phyloP scores from a whole-genome alignment of 495 filamentous ascomycete genomes.

The Hypoxylon subgilvum region DNA sequence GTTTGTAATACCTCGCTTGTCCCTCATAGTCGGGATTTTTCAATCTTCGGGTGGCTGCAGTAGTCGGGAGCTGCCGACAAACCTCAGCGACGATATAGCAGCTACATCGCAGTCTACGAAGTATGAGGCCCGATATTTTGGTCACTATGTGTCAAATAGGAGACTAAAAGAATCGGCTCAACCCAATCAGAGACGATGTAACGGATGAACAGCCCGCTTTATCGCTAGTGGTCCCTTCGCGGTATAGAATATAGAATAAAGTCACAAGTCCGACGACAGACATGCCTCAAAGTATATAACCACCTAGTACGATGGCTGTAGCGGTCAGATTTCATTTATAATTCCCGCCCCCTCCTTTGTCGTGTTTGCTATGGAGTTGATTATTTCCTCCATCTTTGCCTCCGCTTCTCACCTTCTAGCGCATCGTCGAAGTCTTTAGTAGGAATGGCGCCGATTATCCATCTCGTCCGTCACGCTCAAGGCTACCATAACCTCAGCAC shows the following conservation, averaged over 20 bases:
- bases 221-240: too few species aligned
- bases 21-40: slow-evolving; percentile 11
- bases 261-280: slow-evolving; percentile 7
- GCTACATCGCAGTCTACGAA: too few species aligned
- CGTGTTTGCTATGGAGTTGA: too few species aligned
- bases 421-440: not conserved
- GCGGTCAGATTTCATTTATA: not conserved
- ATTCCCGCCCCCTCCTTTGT: too few species aligned
- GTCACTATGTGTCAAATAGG: slow-evolving; percentile 12
- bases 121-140: not conserved
- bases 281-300: slow-evolving; percentile 16
- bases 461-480: slow-evolving; percentile 63
- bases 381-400: not conserved
- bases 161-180: not conserved
- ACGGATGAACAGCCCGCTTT: too few species aligned
- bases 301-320: not conserved
- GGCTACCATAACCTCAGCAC: slow-evolving; percentile 80
- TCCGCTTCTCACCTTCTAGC: not conserved
- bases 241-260: too few species aligned
- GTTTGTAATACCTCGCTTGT: not conserved
- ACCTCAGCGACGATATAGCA: slow-evolving; percentile 7
- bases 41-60: slow-evolving; percentile 17
- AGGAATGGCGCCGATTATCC: slow-evolving; percentile 52
- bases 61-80: not conserved
- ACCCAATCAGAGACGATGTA: slow-evolving; percentile 36